phyloP scores from a whole-genome alignment of 1,284 basidiomycete genomes.

The Leccinum solheimii region DNA sequence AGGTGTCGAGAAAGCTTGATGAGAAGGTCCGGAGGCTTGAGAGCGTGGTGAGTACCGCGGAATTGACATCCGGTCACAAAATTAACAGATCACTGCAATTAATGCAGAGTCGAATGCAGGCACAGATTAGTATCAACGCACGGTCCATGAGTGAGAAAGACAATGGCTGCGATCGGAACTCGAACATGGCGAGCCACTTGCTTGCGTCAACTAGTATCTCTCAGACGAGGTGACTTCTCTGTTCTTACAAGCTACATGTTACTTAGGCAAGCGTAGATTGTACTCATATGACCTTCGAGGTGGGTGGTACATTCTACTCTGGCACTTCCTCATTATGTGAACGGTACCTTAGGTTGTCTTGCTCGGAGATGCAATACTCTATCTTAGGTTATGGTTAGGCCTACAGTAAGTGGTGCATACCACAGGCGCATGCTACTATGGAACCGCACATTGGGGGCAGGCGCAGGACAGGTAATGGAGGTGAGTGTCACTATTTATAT shows the following conservation, averaged over 20 bases:
- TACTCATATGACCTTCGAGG: conserved; percentile 46
- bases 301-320: conserved; percentile 35
- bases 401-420: background rate
- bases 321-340: conserved; percentile 32
- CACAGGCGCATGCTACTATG: conserved; percentile 18
- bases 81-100: background rate
- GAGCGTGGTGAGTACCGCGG: conserved; percentile 60
- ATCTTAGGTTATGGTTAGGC: background rate
- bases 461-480: conserved; percentile 35
- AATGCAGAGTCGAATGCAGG: conserved; percentile 63
- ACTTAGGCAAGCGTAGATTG: conserved; percentile 48
- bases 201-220: conserved; percentile 62
- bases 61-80: background rate
- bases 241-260: background rate
- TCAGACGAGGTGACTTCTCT: conserved; percentile 63
- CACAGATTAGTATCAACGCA: conserved; percentile 60
- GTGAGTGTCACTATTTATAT: conserved; percentile 13
- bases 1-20: conserved; percentile 75
- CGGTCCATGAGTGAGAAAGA: conserved; percentile 69
- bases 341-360: conserved; percentile 30
- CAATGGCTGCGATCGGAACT: conserved; percentile 66
- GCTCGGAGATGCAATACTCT: conserved; percentile 38
- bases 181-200: conserved; percentile 44
- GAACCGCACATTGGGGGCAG: no score
- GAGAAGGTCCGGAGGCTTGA: conserved; percentile 80